phyloP scores from a whole-genome alignment of 129 eudicot genomes.

The carrot (Daucus carota) region DH1_v3.0 NC_030383.2:54276501-54277000 shows the following conservation, averaged over 20 bases:
- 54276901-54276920: constrained; percentile 53
- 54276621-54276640: not conserved
- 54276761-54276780: constrained; percentile 21
- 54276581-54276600: too few relatives aligned
- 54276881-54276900: constrained; percentile 44
- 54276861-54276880: not conserved
- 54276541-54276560: too few relatives aligned
- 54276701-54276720: constrained; percentile 45
- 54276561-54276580: too few relatives aligned
- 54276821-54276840: constrained; percentile 27
- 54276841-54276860: constrained; percentile 16
- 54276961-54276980: too few relatives aligned
- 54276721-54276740: constrained; percentile 31
- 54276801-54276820: constrained; percentile 12
- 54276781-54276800: constrained; percentile 14
- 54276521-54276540: too few relatives aligned
- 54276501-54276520: too few relatives aligned
- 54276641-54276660: constrained; percentile 29
- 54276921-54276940: constrained; percentile 34
- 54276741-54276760: constrained; percentile 21
- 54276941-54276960: too few relatives aligned
- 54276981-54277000: too few relatives aligned
- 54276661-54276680: constrained; percentile 28
- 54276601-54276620: constrained; percentile 2
- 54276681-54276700: constrained; percentile 43